Base-by-base conservation (phyloP, 352 stramenopile species). In the Lagenidium giganteum region DNA sequence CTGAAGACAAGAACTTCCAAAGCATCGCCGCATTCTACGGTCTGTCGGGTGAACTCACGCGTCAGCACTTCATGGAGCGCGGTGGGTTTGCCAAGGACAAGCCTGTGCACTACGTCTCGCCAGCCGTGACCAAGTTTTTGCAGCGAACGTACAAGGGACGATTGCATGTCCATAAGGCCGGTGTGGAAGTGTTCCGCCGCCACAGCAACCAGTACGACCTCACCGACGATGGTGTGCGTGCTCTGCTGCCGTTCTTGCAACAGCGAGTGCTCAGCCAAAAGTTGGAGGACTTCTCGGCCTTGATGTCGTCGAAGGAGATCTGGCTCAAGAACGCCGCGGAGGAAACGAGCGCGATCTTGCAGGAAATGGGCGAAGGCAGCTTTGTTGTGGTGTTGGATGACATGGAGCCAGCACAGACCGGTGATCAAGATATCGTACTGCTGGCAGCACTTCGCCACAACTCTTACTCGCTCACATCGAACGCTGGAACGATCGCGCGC, bases 351-450 rank as follows among this genome's bases (percentile, higher is more conserved):
- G 46, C 61, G 6, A 64, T 64, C 29, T 44, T 86, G 28, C 27
- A 45, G 4, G 43, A 64, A 17, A 68, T 83, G 58, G 39, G 44
- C 1, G 73, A 86, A 21, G 73, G 73, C 11, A 78, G 58, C 28
- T 34, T 86, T 20, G 57, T 62, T 6, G 57, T 86, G 6, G 57
- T 58, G 13, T 49, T 86, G 22, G 70, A 86, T 46, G 73, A 86
- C 41, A 81, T 78, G 64, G 70, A 86, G 48, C 73, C 73, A 5
- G 60, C 70, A 4, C 73, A 86, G 39, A 86, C 73, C 3, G 64
- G 53, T 9, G 73, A 86, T 43, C 57, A 54, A 27, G 73, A 86
- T 35, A 72, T 86, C 22, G 52, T 69, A 41, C 40, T 86, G 9
- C 46, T 68, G 4, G 61, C 61, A 12, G 61, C 49, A 18, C 83